A percentile compares a stretch with the other conserved stretches of the same genome.
Conservation (phyloP, 148 eudicot species). For the Silene latifolia region DNA sequence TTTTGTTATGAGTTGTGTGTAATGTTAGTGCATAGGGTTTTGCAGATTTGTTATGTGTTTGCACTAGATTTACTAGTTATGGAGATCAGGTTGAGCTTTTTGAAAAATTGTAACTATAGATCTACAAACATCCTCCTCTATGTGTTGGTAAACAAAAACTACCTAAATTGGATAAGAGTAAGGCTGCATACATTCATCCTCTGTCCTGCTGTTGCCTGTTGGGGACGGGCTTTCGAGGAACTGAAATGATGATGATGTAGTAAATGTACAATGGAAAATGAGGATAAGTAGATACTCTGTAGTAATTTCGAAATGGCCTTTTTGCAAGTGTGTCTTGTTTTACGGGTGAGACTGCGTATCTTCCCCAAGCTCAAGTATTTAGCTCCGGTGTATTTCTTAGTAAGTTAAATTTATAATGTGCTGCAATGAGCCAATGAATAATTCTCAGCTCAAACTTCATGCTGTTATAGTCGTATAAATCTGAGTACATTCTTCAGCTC, state of each 20-base stretch:
- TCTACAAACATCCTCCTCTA: neutral
- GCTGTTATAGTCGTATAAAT: too few species aligned
- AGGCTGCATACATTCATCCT: neutral
- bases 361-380: neutral
- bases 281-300: too few species aligned
- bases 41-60: conserved; percentile 9
- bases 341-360: too few species aligned
- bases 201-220: too few species aligned
- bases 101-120: neutral
- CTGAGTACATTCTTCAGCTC: too few species aligned
- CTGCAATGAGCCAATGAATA: neutral
- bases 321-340: neutral
- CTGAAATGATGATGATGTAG: too few species aligned
- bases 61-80: neutral
- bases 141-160: neutral
- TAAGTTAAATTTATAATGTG: too few species aligned
- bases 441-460: neutral
- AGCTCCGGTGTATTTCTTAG: too few species aligned
- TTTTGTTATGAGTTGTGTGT: neutral
- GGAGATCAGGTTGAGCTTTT: neutral
- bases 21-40: neutral
- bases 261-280: too few species aligned
- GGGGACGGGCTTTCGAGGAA: too few species aligned
- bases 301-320: too few species aligned
- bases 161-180: too few species aligned